These are phyloP conservation scores for Backusella westeae DNA, from an alignment of 192 early-diverging fungal species.

Conservation along the genomic window DNA sequence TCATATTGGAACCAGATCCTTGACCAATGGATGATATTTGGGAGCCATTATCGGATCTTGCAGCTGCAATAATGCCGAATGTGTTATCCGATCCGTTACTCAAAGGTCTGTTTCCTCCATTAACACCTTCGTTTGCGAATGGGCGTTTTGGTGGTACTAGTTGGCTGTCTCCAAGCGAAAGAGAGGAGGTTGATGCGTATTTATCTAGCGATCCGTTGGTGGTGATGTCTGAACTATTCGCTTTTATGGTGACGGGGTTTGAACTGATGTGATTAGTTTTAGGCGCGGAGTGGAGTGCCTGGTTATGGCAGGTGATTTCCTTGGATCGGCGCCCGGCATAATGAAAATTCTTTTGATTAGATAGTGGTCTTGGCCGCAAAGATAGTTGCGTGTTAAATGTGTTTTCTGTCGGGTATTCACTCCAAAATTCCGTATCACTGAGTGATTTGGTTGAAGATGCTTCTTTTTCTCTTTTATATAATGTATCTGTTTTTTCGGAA, in stretches of 20 bases:
- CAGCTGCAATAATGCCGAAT: neutral
- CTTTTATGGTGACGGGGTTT: neutral
- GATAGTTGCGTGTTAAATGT: neutral
- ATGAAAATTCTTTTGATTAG: neutral
- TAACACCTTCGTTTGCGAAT: neutral
- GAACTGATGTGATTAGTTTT: neutral
- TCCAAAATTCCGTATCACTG: neutral
- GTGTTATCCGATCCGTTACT: conserved; percentile 10
- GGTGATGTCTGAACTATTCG: neutral
- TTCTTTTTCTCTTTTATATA: neutral
- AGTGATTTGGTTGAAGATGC: neutral
- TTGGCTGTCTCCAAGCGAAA: neutral
- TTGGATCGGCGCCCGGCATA: conserved; percentile 6
- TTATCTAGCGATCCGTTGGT: neutral
- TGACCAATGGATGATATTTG: conserved; percentile 1
- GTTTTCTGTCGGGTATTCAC: neutral
- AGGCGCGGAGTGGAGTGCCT: neutral
- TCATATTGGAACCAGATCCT: neutral
- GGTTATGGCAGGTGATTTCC: neutral
- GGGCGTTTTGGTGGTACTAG: neutral
- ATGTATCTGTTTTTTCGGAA: too few relatives aligned
- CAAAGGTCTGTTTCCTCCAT: neutral
- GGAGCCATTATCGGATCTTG: neutral
- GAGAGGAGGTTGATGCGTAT: neutral
- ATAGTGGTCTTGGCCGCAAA: neutral